phyloP scores from a whole-genome alignment of 306 rosid genomes.

The Acacia acuminata region DNA sequence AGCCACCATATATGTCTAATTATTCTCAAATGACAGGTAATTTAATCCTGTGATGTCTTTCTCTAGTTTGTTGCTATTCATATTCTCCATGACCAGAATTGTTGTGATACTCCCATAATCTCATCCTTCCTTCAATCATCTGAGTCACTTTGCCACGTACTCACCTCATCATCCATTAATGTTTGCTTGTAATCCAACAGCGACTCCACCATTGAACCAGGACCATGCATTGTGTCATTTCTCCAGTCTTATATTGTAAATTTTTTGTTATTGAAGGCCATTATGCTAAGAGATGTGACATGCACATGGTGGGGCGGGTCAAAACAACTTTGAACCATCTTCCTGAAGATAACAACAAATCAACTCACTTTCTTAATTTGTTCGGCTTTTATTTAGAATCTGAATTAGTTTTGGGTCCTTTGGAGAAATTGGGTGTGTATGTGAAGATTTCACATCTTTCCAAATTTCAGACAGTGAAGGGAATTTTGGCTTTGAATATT shows the following conservation, averaged over 20 bases:
- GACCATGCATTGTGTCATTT: background rate
- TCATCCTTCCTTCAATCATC: background rate
- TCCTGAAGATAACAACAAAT: background rate
- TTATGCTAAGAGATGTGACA: background rate
- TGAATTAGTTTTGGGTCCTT: background rate
- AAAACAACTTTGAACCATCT: background rate
- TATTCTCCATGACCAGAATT: background rate
- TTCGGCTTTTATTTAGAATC: background rate
- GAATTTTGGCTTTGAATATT: constrained; percentile 50
- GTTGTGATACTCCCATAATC: background rate
- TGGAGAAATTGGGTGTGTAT: background rate
- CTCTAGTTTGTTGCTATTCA: background rate
- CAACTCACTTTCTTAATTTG: constrained; percentile 24
- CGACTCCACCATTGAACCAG: background rate
- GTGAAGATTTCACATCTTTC: constrained; percentile 28
- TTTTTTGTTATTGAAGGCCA: background rate
- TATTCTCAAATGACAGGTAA: background rate
- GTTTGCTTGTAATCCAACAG: background rate
- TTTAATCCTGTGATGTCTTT: background rate
- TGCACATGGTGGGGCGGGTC: background rate
- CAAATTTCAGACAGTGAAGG: constrained; percentile 18
- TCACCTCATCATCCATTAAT: background rate
- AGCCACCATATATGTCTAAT: background rate
- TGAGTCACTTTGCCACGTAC: background rate
- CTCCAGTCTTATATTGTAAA: background rate